Evolutionary conservation across 1,284 basidiomycete genomes (phyloP), one percentile per base, ranked within the genome.

Genomic region (Volvariella volvacea): DNA sequence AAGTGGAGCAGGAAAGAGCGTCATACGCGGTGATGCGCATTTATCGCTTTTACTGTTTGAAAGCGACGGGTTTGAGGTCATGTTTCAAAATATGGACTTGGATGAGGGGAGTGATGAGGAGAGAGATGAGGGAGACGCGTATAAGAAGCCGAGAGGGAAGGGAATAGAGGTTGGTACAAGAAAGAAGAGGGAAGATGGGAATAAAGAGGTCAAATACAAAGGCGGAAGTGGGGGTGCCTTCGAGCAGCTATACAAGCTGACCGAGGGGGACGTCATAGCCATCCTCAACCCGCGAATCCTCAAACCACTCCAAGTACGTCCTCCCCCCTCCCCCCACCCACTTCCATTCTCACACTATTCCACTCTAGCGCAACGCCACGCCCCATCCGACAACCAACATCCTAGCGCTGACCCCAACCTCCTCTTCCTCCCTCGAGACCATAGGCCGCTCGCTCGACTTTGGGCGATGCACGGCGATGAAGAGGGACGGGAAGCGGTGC

Each of bases 141-240:
- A 61, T 67, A 16, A 69, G 66, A 43, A 73, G 15, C 67, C 65
- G 1, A 61, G 61, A 16, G 76, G 74, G 14, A 65, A 73, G 41
- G 34, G 19, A 6, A 36, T 36, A 6, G 19, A 16, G 14, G 34
- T 36, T 6, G 34, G 15, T 36, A 20, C 34, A 4, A 20, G 34
- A 6, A 4, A n/a, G 7, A 6, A 20, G 15, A 28, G 12, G 6
- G 6, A 28, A 28, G 12, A 28, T 6, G 69, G 71, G 3, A 62
- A 68, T 17, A 70, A 67, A 43, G 73, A 74, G 36, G 68, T 75
- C 54, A 87, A 80, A 54, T 95, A 92, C 60, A 76, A 74, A 48
- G 93, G 94, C 1, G 94, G 95, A 1, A 93, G 90, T 50, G 78
- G 81, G 1, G 94, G 95, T 4, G 94, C 94, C 0, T 99, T 91